Percentiles rank a stretch among this genome's conserved stretches.
Evolutionary conservation across 176 grass and related monocot genomes (phyloP).

Genomic region (Eragrostis curvula): DNA sequence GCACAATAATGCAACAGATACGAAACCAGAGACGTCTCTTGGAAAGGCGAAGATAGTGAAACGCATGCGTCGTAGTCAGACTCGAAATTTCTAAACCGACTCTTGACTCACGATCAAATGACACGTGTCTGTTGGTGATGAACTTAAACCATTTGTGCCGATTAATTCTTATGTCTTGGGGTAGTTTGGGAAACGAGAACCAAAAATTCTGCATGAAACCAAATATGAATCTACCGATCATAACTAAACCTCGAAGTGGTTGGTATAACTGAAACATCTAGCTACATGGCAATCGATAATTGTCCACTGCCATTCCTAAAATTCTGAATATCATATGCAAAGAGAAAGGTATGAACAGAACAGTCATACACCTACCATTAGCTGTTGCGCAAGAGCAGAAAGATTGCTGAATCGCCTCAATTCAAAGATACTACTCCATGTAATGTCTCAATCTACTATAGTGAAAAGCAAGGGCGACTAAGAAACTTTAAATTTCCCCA

Average conservation of each 20-base stretch:
- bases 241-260: neutral
- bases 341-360: conserved; percentile 1
- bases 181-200: neutral
- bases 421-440: neutral
- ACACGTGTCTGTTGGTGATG: neutral
- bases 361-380: neutral
- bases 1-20: conserved; percentile 5
- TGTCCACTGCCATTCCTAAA: conserved; percentile 18
- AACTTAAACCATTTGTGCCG: neutral
- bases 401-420: neutral
- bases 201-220: neutral
- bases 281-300: conserved; percentile 22
- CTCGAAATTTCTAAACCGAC: neutral
- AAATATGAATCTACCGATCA: neutral
- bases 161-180: neutral
- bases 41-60: conserved; percentile 15
- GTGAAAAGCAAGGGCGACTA: neutral
- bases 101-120: neutral
- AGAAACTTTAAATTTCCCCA: neutral
- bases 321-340: neutral
- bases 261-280: conserved; percentile 32
- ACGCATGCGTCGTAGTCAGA: conserved; percentile 20
- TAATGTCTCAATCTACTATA: neutral
- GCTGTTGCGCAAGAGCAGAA: neutral
- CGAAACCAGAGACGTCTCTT: conserved; percentile 23